Percentiles rank a stretch among this genome's conserved stretches.
Evolutionary conservation across 2,329 filamentous ascomycete genomes (phyloP).

Genomic region (Lasiodiplodia citricola): DNA sequence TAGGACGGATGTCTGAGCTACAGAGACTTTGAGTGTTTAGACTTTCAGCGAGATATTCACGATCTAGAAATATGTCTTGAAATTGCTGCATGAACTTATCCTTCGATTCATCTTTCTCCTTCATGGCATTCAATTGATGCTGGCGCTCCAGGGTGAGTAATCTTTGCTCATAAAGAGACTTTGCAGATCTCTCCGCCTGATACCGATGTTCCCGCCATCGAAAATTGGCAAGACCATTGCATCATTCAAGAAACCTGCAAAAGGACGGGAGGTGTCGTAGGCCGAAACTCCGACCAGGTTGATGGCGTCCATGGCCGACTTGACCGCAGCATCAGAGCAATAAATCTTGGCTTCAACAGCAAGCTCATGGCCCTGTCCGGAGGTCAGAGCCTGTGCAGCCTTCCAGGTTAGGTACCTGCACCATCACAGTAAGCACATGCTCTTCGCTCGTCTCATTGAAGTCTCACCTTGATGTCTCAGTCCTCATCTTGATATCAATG

Average conservation of each 20-base stretch:
- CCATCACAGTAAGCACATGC: neutral
- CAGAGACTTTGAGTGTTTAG: too few relatives aligned
- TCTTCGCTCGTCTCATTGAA: neutral
- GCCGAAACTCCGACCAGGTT: conserved; percentile 58
- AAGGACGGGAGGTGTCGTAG: conserved; percentile 51
- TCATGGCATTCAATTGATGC: neutral
- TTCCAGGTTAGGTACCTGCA: conserved; percentile 54
- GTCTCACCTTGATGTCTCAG: conserved; percentile 53
- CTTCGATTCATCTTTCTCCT: too few relatives aligned
- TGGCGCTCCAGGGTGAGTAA: conserved; percentile 54
- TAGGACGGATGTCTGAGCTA: too few relatives aligned
- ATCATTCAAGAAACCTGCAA: conserved; percentile 40
- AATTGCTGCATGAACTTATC: too few relatives aligned
- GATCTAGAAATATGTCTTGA: too few relatives aligned
- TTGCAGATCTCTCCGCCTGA: conserved; percentile 56
- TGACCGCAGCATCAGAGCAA: conserved; percentile 56
- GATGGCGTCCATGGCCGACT: conserved; percentile 57
- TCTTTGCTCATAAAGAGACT: conserved; percentile 49
- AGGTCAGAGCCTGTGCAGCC: conserved; percentile 54
- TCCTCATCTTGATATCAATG: conserved; percentile 58
- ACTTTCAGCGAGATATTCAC: too few relatives aligned
- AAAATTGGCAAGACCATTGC: conserved; percentile 39
- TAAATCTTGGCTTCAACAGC: conserved; percentile 59
- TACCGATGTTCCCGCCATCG: conserved; percentile 61
- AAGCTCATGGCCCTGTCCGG: conserved; percentile 50